phyloP scores from a whole-genome alignment of 306 rosid genomes.

The Inga leiocalycina region DNA sequence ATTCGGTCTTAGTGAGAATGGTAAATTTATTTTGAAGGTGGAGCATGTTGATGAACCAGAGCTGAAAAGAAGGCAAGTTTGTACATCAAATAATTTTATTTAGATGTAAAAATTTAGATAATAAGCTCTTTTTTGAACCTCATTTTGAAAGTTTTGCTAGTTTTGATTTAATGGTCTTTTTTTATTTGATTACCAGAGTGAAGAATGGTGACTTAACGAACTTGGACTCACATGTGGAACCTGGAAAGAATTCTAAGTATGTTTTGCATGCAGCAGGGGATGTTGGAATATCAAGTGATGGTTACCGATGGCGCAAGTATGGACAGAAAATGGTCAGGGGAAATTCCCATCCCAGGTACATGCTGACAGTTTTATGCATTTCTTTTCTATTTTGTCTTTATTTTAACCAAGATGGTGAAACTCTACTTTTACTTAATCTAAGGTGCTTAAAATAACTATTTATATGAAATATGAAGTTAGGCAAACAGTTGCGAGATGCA shows the following conservation, averaged over 20 bases:
- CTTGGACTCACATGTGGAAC: slow-evolving; percentile 52
- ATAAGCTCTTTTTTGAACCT: slow-evolving; percentile 20
- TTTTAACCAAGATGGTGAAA: slow-evolving; percentile 18
- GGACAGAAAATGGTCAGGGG: slow-evolving; percentile 99
- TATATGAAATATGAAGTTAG: not conserved
- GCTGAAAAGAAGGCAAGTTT: slow-evolving; percentile 72
- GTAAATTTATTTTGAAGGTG: slow-evolving; percentile 57
- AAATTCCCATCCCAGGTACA: slow-evolving; percentile 86
- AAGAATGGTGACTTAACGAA: slow-evolving; percentile 62
- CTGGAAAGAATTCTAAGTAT: slow-evolving; percentile 74
- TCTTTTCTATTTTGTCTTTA: slow-evolving; percentile 7
- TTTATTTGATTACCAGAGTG: slow-evolving; percentile 60
- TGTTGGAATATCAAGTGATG: slow-evolving; percentile 93
- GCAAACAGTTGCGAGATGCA: slow-evolving; percentile 17
- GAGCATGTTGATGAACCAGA: slow-evolving; percentile 65
- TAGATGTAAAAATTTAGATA: not conserved
- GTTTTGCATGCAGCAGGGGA: slow-evolving; percentile 95
- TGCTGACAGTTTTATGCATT: slow-evolving; percentile 18
- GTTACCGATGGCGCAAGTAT: slow-evolving; percentile 97
- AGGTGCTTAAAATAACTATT: not conserved
- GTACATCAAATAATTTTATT: slow-evolving; percentile 29
- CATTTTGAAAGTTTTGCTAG: slow-evolving; percentile 21
- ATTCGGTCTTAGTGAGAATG: slow-evolving; percentile 52
- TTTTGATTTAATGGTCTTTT: slow-evolving; percentile 36
- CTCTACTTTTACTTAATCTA: slow-evolving; percentile 16